Evolutionary conservation across 2,329 filamentous ascomycete genomes (phyloP).

Genomic region (Xylariales sp.): DNA sequence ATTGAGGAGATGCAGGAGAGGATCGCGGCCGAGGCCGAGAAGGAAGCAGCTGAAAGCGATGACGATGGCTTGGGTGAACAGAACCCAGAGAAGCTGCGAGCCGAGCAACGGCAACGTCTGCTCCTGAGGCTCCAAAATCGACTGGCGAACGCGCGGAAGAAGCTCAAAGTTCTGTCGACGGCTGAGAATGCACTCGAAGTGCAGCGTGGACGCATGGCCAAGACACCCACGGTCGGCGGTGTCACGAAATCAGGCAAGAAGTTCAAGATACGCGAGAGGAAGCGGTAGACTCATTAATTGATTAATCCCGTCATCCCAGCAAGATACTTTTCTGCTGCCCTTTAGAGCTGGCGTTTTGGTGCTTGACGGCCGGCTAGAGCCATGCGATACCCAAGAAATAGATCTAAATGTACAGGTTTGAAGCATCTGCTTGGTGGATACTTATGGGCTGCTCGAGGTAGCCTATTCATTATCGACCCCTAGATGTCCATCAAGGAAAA

Average conservation of each 20-base stretch:
- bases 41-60: conserved; percentile 27
- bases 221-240: conserved; percentile 57
- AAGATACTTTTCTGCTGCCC: conserved; percentile 14
- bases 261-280: conserved; percentile 58
- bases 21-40: conserved; percentile 16
- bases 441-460: not conserved
- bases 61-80: conserved; percentile 27
- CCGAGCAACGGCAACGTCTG: conserved; percentile 36
- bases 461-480: too few species aligned
- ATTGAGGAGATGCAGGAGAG: conserved; percentile 30
- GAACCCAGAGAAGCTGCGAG: conserved; percentile 29
- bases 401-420: conserved; percentile 9
- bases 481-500: not conserved
- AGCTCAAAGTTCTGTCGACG: conserved; percentile 48
- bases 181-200: conserved; percentile 54
- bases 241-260: conserved; percentile 57
- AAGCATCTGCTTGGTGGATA: not conserved
- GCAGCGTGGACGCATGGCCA: conserved; percentile 60
- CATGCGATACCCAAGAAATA: conserved; percentile 12
- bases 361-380: not conserved
- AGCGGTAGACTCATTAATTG: conserved; percentile 39
- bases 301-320: conserved; percentile 2
- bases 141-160: conserved; percentile 46
- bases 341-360: conserved; percentile 5
- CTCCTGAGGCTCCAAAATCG: conserved; percentile 41